Conservation (phyloP, 2,329 filamentous ascomycete species). For the Penicillium janthinellum region DNA sequence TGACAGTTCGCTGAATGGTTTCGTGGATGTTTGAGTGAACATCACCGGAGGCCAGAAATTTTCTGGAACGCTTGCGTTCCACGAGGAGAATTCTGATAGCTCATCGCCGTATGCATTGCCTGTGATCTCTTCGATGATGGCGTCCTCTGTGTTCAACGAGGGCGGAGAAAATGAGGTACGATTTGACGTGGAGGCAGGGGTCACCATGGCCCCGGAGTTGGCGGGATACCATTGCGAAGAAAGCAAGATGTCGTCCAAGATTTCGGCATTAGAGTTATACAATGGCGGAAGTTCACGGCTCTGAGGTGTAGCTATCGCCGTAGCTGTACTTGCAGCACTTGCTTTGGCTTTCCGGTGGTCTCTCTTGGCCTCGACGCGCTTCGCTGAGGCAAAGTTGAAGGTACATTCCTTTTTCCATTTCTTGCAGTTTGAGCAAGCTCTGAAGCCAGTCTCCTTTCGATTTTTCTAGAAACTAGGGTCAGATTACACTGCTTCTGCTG, state of each 20-base stretch:
- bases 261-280: neutral
- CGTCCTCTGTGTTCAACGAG: neutral
- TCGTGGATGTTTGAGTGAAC: neutral
- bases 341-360: constrained; percentile 7
- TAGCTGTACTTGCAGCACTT: neutral
- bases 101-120: neutral
- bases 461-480: constrained; percentile 13
- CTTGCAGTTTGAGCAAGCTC: constrained; percentile 46
- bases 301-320: neutral
- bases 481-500: neutral
- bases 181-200: neutral
- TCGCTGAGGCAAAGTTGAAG: constrained; percentile 47
- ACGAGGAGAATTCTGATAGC: neutral
- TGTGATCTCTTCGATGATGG: neutral
- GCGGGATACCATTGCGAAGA: constrained; percentile 6
- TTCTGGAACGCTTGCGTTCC: constrained; percentile 1
- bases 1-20: neutral
- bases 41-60: neutral
- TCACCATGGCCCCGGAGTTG: neutral
- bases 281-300: neutral
- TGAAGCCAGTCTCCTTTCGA: constrained; percentile 10
- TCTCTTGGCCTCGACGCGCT: constrained; percentile 14
- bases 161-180: constrained; percentile 5
- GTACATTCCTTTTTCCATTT: constrained; percentile 50
- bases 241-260: constrained; percentile 3